Evolutionary conservation across 345 rosid genomes (phyloP).

Genomic region (Euphorbia tirucalli): DNA sequence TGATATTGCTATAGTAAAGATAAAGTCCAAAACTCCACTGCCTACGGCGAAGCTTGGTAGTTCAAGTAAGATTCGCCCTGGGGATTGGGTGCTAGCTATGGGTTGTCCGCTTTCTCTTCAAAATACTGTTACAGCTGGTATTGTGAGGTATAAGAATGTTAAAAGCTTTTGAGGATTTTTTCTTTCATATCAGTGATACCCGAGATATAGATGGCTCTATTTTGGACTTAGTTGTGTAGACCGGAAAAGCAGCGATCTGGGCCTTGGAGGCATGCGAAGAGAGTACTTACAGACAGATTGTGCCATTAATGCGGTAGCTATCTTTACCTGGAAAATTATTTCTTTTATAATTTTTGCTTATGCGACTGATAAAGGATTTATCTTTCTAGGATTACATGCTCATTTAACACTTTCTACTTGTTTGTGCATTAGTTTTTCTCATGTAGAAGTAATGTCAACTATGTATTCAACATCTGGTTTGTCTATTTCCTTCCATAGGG

Average conservation of each 20-base stretch:
- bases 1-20: conserved; percentile 90
- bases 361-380: neutral
- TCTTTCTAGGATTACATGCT: neutral
- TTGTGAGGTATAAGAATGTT: conserved; percentile 56
- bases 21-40: conserved; percentile 70
- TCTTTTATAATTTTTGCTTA: too few relatives aligned
- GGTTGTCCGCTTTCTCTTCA: conserved; percentile 98
- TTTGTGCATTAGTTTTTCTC: neutral
- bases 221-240: conserved; percentile 65
- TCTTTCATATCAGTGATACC: neutral
- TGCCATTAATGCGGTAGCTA: conserved; percentile 68
- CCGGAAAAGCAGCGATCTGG: conserved; percentile 96
- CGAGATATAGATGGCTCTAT: neutral
- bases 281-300: conserved; percentile 92
- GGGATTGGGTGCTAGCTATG: conserved; percentile 90
- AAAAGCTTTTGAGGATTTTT: neutral
- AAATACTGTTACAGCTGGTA: conserved; percentile 89
- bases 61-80: conserved; percentile 85
- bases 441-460: neutral
- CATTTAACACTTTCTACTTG: neutral
- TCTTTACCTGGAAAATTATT: conserved; percentile 7
- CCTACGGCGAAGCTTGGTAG: conserved; percentile 83
- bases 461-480: conserved; percentile 3
- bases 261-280: conserved; percentile 76
- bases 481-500: conserved; percentile 45